Evolutionary conservation across 495 filamentous ascomycete genomes (phyloP).

Genomic region (Penicillium coprophilum): DNA sequence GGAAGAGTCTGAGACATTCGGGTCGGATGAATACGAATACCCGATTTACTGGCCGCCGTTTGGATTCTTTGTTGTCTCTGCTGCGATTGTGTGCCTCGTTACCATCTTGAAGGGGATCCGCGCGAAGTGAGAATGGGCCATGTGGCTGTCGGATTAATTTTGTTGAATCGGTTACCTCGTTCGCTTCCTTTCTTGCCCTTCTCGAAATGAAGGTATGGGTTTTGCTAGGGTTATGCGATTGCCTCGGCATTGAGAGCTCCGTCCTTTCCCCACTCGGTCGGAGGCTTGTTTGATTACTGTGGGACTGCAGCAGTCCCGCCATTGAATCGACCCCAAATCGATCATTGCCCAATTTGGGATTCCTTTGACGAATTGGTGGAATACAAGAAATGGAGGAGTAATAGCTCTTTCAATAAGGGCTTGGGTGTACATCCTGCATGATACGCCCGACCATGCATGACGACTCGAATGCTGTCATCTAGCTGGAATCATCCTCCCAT

Average conservation of each 20-base stretch:
- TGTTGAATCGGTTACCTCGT: background rate
- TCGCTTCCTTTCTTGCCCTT: background rate
- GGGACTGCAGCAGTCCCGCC: background rate
- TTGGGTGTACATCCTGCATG: background rate
- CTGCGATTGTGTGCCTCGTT: slow-evolving; percentile 14
- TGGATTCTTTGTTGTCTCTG: slow-evolving; percentile 12
- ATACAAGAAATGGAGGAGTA: background rate
- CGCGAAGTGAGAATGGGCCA: slow-evolving; percentile 8
- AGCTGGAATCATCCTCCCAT: background rate
- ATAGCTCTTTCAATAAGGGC: background rate
- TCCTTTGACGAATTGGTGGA: background rate
- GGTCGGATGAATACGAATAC: background rate
- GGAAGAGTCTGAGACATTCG: background rate
- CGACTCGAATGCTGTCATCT: background rate
- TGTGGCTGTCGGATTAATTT: background rate
- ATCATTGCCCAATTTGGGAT: background rate
- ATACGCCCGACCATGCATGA: background rate
- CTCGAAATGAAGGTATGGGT: background rate
- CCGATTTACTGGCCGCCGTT: slow-evolving; percentile 1
- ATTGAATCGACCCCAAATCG: background rate
- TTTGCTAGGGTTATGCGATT: background rate
- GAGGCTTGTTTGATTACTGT: background rate
- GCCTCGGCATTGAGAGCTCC: too few species aligned
- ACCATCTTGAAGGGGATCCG: slow-evolving; percentile 19
- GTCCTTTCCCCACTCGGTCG: background rate